phyloP scores from a whole-genome alignment of 768 basidiomycete genomes.

The Amyloporia xantha region DNA sequence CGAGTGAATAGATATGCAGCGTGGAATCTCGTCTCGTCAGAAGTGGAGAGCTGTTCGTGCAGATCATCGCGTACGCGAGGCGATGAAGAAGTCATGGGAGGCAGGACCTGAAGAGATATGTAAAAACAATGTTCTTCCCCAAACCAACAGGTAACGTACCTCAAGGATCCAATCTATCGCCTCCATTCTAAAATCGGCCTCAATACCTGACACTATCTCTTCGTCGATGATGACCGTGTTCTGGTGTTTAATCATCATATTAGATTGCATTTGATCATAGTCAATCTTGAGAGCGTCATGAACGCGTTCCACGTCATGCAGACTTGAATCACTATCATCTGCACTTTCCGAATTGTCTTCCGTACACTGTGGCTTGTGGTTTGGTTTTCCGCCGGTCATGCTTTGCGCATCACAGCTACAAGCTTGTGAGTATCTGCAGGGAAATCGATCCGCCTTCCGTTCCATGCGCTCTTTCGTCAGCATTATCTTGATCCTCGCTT shows the following conservation, averaged over 20 bases:
- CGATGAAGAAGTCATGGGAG: constrained; percentile 8
- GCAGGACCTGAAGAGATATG: constrained; percentile 21
- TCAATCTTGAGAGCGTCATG: neutral
- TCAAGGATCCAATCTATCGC: constrained; percentile 42
- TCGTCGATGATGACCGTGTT: too few relatives aligned
- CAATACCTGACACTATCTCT: constrained; percentile 24
- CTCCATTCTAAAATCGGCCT: constrained; percentile 27
- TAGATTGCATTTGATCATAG: neutral
- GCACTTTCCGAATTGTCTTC: neutral
- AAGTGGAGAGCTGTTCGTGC: constrained; percentile 46
- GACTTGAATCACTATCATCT: neutral
- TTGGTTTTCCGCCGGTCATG: neutral
- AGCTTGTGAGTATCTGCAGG: neutral
- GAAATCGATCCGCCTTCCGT: constrained; percentile 32
- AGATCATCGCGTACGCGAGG: constrained; percentile 28
- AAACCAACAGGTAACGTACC: too few relatives aligned
- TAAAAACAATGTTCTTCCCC: too few relatives aligned
- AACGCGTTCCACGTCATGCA: neutral
- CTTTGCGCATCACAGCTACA: neutral
- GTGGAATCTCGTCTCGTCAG: constrained; percentile 58
- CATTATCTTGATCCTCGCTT: constrained; percentile 34
- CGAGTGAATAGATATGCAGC: constrained; percentile 54
- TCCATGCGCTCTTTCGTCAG: constrained; percentile 35
- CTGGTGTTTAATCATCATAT: too few relatives aligned
- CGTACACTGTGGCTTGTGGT: neutral